A percentile compares a stretch with the other conserved stretches of the same genome.
phyloP scores from a whole-genome alignment of 2,329 filamentous ascomycete species.

The Colletotrichum phormii region DNA sequence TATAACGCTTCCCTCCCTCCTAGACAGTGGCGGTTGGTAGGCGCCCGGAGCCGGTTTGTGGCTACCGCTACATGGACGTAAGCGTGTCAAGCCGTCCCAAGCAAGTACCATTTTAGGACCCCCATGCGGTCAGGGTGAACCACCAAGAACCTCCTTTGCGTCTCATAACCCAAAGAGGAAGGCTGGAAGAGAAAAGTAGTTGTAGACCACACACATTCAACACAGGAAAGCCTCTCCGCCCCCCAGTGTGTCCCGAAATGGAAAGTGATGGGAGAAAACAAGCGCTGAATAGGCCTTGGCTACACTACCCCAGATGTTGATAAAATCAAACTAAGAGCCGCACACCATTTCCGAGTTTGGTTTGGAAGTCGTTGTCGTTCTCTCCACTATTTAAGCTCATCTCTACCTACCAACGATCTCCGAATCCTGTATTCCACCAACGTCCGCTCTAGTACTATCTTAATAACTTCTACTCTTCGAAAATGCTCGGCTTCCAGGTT shows the following conservation, averaged over 20 bases:
- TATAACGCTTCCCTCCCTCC: not conserved
- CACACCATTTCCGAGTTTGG: not conserved
- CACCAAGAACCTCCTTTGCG: constrained; percentile 17
- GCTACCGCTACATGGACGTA: not conserved
- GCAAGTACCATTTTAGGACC: constrained; percentile 14
- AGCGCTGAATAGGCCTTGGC: not conserved
- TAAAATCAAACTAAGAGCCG: constrained; percentile 27
- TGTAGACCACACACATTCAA: constrained; percentile 13
- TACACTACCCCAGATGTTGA: not conserved
- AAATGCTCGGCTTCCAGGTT: constrained; percentile 22
- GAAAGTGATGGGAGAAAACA: constrained; percentile 20
- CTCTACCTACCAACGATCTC: not conserved
- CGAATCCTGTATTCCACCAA: not conserved
- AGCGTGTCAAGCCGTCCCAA: constrained; percentile 9
- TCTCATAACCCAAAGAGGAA: constrained; percentile 30
- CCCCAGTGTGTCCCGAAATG: constrained; percentile 1
- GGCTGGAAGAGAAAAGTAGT: constrained; percentile 27
- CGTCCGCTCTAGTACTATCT: not conserved
- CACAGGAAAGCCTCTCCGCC: constrained; percentile 10
- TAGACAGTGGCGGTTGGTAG: not conserved
- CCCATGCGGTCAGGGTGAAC: constrained; percentile 20
- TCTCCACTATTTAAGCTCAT: constrained; percentile 4
- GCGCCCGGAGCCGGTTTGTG: constrained; percentile 19
- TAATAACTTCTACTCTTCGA: not conserved
- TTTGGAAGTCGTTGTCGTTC: constrained; percentile 3